Evolutionary conservation across 2,329 filamentous ascomycete species (phyloP).

Genomic region (Elsinoe necatrix): DNA sequence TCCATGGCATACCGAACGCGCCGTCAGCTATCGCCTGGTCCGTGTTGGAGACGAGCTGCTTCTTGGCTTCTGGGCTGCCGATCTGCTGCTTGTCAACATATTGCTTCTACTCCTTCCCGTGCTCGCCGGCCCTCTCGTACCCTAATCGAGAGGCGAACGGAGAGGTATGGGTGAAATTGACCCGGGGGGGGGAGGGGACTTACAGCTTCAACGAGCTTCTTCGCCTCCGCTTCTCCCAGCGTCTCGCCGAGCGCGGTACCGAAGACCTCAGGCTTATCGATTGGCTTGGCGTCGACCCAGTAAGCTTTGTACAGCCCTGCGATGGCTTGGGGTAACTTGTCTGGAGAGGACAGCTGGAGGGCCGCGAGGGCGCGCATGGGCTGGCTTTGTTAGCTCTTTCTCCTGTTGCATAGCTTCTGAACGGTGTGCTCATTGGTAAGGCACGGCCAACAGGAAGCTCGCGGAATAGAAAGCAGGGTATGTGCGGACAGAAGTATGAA

Average conservation of each 20-base stretch:
- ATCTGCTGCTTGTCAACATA: conserved; percentile 19
- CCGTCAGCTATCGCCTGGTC: conserved; percentile 44
- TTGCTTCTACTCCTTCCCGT: conserved; percentile 1
- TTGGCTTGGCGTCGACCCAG: conserved; percentile 43
- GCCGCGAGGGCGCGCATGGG: conserved; percentile 41
- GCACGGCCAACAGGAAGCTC: no score
- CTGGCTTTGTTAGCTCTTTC: no score
- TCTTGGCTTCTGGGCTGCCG: conserved; percentile 38
- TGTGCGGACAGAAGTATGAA: conserved; percentile 7
- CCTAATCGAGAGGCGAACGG: not conserved
- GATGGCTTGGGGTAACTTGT: conserved; percentile 35
- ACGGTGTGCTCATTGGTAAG: no score
- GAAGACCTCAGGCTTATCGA: conserved; percentile 40
- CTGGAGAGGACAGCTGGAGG: conserved; percentile 36
- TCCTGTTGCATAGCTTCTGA: no score
- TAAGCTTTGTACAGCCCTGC: conserved; percentile 43
- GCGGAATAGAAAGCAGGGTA: not conserved
- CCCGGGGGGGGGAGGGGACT: conserved; percentile 14
- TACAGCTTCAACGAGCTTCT: conserved; percentile 37
- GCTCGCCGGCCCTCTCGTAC: no score
- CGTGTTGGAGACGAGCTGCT: conserved; percentile 41
- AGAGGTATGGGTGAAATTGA: no score
- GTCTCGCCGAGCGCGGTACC: conserved; percentile 36
- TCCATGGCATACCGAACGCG: conserved; percentile 55
- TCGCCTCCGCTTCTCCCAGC: conserved; percentile 38